Evolutionary conservation across 2,329 filamentous ascomycete genomes (phyloP), one percentile per base, ranked within the genome.

Genomic region (Cyphellophora europaea): DNA sequence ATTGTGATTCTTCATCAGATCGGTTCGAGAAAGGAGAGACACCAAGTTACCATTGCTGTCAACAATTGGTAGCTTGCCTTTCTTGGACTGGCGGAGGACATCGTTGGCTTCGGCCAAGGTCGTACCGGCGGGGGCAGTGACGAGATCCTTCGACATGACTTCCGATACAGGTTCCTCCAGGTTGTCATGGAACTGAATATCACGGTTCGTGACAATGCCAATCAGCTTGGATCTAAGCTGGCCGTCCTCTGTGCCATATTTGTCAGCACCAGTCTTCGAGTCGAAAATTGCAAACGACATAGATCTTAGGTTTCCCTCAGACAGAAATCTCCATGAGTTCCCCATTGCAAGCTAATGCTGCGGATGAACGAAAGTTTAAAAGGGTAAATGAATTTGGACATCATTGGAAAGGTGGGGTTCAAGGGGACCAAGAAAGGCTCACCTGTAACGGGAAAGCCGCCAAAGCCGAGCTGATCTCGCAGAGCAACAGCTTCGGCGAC

Each of bases 291-390:
- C 42, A 43, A 52, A 39, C 51, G 49, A 42, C 35, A 35, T 25
- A 11, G 36, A 33, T 34, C 27, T 15, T 30, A 37, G 40, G 21
- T 11, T 18, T 33, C 48, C 49, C 46, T 74, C 69, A 74, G 65
- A 63, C 59, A 57, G 62, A 63, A 64, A 63, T 94, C 87, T 85
- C 75, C 87, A 94, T 58, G 54, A 62, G 61, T 61, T 94, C 87
- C 85, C 75, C 87, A 94, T 69, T 73, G 85, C 83, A 74, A 74
- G 58, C 78, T 68, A 79, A 83, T 82, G 76, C 80, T 93, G 74
- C 85, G 86, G 91, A 89, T 89, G 91, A 98, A 98, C 91, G 91
- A 98, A 98, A 98, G 91, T 96, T 96, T 95, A 82, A 76, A 68
- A 58, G 53, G 54, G 67, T 65, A 69, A 62, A 62, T 74, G 71